These are phyloP conservation scores for Trametes coccinea DNA, from an alignment of 768 basidiomycete genomes.

Conservation along the genomic window DNA sequence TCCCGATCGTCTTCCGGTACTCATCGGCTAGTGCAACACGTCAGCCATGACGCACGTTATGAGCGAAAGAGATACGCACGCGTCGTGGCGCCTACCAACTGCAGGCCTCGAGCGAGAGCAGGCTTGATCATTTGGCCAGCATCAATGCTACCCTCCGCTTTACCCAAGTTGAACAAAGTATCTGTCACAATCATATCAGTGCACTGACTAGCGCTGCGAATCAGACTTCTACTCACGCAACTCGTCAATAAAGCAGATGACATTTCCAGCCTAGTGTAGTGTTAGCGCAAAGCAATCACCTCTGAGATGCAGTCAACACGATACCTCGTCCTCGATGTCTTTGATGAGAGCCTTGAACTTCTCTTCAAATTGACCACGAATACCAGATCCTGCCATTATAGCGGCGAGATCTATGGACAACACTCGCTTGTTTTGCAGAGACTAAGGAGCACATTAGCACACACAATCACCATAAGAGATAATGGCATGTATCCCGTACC, in stretches of 20 bases:
- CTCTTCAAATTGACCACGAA: conserved; percentile 91
- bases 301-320: conserved; percentile 14
- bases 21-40: conserved; percentile 62
- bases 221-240: conserved; percentile 60
- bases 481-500: conserved; percentile 40
- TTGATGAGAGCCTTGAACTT: conserved; percentile 89
- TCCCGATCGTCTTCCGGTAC: conserved; percentile 88
- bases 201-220: not conserved
- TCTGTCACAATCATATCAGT: conserved; percentile 40
- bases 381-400: conserved; percentile 86
- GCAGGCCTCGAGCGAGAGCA: conserved; percentile 81
- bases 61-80: conserved; percentile 45
- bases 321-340: conserved; percentile 84
- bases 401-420: conserved; percentile 82
- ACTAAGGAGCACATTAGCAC: conserved; percentile 43
- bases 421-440: conserved; percentile 84
- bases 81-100: conserved; percentile 89
- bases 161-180: conserved; percentile 83
- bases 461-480: not conserved
- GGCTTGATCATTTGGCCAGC: conserved; percentile 95
- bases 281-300: not conserved
- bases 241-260: conserved; percentile 95
- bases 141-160: conserved; percentile 89
- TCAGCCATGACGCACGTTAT: not conserved
- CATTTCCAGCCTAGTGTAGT: conserved; percentile 52